Base-by-base conservation (phyloP, 2,329 filamentous ascomycete species). In the Xylariales sp. region DNA sequence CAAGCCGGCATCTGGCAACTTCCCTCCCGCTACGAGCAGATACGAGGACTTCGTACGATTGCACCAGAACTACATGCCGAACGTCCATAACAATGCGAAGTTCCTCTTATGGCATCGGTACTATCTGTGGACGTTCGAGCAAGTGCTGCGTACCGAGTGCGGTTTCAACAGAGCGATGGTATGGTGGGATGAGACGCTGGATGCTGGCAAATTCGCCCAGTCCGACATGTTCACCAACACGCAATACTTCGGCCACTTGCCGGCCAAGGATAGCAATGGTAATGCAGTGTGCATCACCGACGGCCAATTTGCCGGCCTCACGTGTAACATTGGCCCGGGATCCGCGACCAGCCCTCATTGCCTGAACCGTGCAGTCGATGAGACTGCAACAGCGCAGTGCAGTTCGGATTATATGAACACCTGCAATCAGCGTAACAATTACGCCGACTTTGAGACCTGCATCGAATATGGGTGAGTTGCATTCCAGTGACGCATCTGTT, bases 161-260 rank as follows among this genome's bases (percentile, higher is more conserved):
- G 56, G 54, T 28, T 61, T 59, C 46, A 44, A 54, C 50, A 27
- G 52, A 11, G 51, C 58, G 12, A 52, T 61, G 47, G 49, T 55
- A 18, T 61, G 57, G 57, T 61, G 58, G 58, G 57, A 61, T 35
- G 58, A 61, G 56, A 60, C 57, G 48, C 54, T 55, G 38, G 59
- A 58, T 51, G 53, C 58, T 31, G 58, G 58, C 14, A 51, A 45
- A 24, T 61, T 61, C 40, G 34, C 46, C 35, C 47, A 53, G 43
- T 47, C 56, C 2, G 52, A 52, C 10, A 45, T 60, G 22, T 61
- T 59, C 52, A 55, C 54, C 12, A 47, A 54, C 20, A 12, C 25
- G 29, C 31, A 51, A 31, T 59, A 56, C 48, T 61, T 61, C 29
- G 58, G 58, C 20, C 49, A 18, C 44, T 50, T 61, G 16, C 49